A percentile compares a stretch with the other conserved stretches of the same genome.
phyloP scores from a whole-genome alignment of 345 rosid genomes.

The Populus tremula region DNA sequence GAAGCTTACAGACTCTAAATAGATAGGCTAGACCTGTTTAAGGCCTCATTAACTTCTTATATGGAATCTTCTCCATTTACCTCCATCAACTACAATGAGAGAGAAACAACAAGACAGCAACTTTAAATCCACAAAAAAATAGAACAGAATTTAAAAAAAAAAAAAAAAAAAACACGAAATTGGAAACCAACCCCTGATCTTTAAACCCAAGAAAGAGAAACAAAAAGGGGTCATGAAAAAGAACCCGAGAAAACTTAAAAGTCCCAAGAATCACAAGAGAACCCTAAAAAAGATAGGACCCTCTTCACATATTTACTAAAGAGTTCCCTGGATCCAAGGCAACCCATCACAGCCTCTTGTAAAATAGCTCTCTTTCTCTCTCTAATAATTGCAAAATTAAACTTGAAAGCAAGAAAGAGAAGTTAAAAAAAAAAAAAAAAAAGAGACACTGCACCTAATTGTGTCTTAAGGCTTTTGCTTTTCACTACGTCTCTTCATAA shows the following conservation, averaged over 20 bases:
- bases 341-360: conserved; percentile 50
- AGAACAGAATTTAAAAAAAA: conserved; percentile 3
- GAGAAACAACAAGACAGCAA: conserved; percentile 18
- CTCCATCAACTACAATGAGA: conserved; percentile 41
- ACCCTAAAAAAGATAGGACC: conserved; percentile 32
- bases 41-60: conserved; percentile 25
- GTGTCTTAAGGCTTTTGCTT: no score
- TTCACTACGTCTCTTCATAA: no score
- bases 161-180: conserved; percentile 10
- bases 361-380: conserved; percentile 19
- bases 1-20: conserved; percentile 23
- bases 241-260: conserved; percentile 38
- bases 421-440: no score
- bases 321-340: conserved; percentile 66
- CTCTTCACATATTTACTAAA: conserved; percentile 31
- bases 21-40: conserved; percentile 15
- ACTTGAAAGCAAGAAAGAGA: not conserved
- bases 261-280: conserved; percentile 52
- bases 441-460: no score
- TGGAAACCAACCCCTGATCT: conserved; percentile 29
- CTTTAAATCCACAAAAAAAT: conserved; percentile 27
- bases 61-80: conserved; percentile 40
- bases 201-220: conserved; percentile 27
- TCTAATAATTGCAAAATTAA: conserved; percentile 23
- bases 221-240: conserved; percentile 46